Base-by-base conservation (phyloP, 352 stramenopile species). In the Globisporangium echinulatum region DNA sequence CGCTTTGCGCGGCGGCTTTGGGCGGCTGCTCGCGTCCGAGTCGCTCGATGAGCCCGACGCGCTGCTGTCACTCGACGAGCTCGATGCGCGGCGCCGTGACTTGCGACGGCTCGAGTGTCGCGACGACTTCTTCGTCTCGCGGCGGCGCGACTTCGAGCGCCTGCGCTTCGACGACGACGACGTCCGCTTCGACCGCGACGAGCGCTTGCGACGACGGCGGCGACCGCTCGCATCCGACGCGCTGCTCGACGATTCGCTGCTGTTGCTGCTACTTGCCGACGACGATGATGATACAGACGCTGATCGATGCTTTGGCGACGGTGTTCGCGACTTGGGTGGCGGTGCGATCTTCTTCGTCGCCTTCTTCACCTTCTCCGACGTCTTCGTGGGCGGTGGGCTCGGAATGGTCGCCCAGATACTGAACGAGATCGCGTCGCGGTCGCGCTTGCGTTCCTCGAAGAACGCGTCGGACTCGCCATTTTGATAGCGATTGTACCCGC, bases 331-430 rank as follows among this genome's bases (percentile, higher is more conserved):
- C 33, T 19, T 58, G 17, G n/a, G n/a, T 1, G 46, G 51, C 42
- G 62, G 67, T 52, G 74, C 69, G 15, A 57, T 59, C 56, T 74
- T 70, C 58, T 72, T 70, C 68, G 85, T 87, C 3, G 62, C 72
- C 58, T 71, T 68, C 67, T 85, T 88, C 5, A 63, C 58, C 67
- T 87, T 88, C 5, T 66, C 58, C 47, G 77, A 70, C 17, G 62
- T 72, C 59, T 86, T 86, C 17, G 73, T 70, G 3, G 75, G 77
- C 36, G 72, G 67, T 5, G 85, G 83, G 40, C 83, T 93, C 1
- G 83, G 83, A 54, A 95, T 91, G 0, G 64, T 50, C 9, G 70
- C 62, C 85, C 85, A 95, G 54, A 95, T 89, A 54, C 71, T 92
- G 60, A 85, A 92, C 38, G 57, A 38, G 19, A 79, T 79, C 1